A percentile compares a stretch with the other conserved stretches of the same genome.
These are phyloP conservation scores for Penicillium pulvis DNA, from an alignment of 495 filamentous ascomycete genomes.

Conservation along the genomic window DNA sequence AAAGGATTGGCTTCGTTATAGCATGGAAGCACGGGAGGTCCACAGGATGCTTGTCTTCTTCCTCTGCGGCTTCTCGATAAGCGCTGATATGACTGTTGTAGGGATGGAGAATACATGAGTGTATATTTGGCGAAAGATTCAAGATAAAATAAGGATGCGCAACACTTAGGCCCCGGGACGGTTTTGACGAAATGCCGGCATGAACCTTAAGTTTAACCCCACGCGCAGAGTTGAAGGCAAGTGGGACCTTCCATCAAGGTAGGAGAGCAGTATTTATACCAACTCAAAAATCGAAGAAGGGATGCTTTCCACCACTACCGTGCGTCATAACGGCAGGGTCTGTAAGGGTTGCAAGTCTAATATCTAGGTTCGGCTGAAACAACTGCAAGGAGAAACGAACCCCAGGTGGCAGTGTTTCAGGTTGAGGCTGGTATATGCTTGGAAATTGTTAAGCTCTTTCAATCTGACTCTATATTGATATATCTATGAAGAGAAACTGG, in stretches of 20 bases:
- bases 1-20: conserved; percentile 28
- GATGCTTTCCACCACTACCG: background rate
- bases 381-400: background rate
- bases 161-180: background rate
- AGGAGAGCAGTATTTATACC: background rate
- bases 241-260: background rate
- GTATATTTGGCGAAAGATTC: background rate
- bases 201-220: background rate
- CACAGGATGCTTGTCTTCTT: background rate
- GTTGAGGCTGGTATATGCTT: background rate
- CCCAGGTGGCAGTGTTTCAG: background rate
- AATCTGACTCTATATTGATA: too few relatives aligned
- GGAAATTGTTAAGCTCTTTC: too few relatives aligned
- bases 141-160: background rate
- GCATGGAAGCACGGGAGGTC: conserved; percentile 13
- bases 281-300: background rate
- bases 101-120: background rate
- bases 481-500: too few relatives aligned
- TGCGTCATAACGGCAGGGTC: conserved; percentile 9
- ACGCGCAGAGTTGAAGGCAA: background rate
- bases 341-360: background rate
- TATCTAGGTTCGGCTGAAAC: background rate
- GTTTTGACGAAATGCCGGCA: background rate
- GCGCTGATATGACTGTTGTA: background rate
- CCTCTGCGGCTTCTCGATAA: background rate